Percentiles rank a stretch among this genome's conserved stretches.
These are phyloP conservation scores for Pythium coloratum DNA, from an alignment of 352 stramenopile species.

Conservation along the genomic window DNA sequence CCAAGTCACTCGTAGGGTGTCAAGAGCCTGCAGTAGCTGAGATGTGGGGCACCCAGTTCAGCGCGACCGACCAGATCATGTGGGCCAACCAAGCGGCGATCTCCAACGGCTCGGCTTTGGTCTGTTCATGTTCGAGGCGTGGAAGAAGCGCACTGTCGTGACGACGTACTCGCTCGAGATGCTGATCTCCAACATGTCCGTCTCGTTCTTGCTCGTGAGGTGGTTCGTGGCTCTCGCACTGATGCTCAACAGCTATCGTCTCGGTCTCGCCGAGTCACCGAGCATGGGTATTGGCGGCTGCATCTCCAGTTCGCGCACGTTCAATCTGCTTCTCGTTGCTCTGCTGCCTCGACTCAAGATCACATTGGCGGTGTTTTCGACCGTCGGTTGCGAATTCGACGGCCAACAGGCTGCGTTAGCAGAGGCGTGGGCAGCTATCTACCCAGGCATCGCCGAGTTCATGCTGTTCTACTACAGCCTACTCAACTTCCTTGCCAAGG, in stretches of 20 bases:
- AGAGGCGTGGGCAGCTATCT: constrained; percentile 35
- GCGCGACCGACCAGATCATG: not conserved
- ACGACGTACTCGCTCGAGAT: constrained; percentile 30
- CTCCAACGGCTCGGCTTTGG: constrained; percentile 27
- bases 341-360: constrained; percentile 27
- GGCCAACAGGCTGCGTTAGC: constrained; percentile 22
- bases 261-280: no score
- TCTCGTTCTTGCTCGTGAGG: constrained; percentile 29
- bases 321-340: constrained; percentile 21
- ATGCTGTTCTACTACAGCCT: constrained; percentile 32
- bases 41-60: constrained; percentile 12
- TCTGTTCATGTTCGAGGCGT: constrained; percentile 23
- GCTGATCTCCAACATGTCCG: constrained; percentile 39
- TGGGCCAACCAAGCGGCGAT: constrained; percentile 8
- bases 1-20: no score
- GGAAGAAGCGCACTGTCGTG: not conserved
- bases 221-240: constrained; percentile 36
- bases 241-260: constrained; percentile 22
- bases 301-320: constrained; percentile 15
- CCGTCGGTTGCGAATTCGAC: constrained; percentile 26
- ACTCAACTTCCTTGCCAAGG: constrained; percentile 22
- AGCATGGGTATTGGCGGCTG: constrained; percentile 18
- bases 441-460: constrained; percentile 33
- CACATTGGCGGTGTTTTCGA: constrained; percentile 32
- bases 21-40: no score